Percentiles rank a stretch among this genome's conserved stretches.
These are phyloP conservation scores for Pichia membranifaciens DNA, from an alignment of 805 yeast species.

Conservation along the genomic window DNA sequence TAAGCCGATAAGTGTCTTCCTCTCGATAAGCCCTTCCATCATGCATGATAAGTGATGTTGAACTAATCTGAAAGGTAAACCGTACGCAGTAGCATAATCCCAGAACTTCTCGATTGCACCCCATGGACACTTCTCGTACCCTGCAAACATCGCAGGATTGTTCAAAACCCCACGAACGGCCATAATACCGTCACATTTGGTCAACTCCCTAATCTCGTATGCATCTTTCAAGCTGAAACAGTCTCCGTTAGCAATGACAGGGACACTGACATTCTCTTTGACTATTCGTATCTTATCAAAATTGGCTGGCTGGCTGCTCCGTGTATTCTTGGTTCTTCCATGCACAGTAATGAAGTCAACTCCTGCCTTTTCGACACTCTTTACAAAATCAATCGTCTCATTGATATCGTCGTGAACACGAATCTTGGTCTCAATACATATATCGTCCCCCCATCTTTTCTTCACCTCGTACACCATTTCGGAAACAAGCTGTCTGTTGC, in stretches of 20 bases:
- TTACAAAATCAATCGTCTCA: conserved; percentile 69
- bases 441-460: conserved; percentile 56
- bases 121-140: conserved; percentile 78
- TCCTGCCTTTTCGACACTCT: conserved; percentile 74
- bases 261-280: conserved; percentile 52
- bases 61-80: conserved; percentile 74
- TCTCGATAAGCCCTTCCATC: conserved; percentile 54
- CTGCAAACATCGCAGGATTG: conserved; percentile 86
- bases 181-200: conserved; percentile 92
- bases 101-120: conserved; percentile 78
- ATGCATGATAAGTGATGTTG: conserved; percentile 89
- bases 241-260: conserved; percentile 98
- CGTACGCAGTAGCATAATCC: conserved; percentile 72
- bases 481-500: conserved; percentile 72
- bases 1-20: conserved; percentile 49
- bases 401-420: conserved; percentile 73
- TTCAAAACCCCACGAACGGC: conserved; percentile 82
- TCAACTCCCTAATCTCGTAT: conserved; percentile 49
- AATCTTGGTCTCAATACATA: conserved; percentile 89
- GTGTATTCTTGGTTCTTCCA: conserved; percentile 79
- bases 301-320: conserved; percentile 80
- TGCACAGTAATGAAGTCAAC: conserved; percentile 93
- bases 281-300: conserved; percentile 72
- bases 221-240: conserved; percentile 68
- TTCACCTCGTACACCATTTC: conserved; percentile 83